Evolutionary conservation across 2,329 filamentous ascomycete genomes (phyloP).

Genomic region (Epichloe gansuensis): DNA sequence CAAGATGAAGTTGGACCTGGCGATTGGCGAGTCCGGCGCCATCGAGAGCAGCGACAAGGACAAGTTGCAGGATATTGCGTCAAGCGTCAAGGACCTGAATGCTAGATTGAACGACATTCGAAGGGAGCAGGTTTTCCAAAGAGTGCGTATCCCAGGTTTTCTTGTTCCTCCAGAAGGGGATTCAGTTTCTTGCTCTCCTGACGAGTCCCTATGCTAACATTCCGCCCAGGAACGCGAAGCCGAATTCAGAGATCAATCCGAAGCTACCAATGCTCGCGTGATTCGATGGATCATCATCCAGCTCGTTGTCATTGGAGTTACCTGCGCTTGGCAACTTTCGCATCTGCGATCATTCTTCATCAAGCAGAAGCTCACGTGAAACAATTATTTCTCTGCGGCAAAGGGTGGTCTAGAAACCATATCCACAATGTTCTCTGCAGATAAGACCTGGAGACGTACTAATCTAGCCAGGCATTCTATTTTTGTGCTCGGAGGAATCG

Average conservation of each 20-base stretch:
- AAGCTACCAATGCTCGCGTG: constrained; percentile 81
- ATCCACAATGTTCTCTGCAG: background rate
- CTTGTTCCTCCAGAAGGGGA: background rate
- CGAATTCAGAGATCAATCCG: constrained; percentile 96
- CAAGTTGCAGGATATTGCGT: constrained; percentile 82
- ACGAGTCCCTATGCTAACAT: background rate
- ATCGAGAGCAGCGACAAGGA: constrained; percentile 90
- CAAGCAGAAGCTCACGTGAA: constrained; percentile 93
- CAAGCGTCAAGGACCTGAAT: constrained; percentile 83
- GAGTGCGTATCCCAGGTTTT: constrained; percentile 42
- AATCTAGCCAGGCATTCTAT: too few relatives aligned
- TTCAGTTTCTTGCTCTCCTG: background rate
- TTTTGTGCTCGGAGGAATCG: background rate
- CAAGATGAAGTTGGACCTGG: constrained; percentile 76
- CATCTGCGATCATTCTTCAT: constrained; percentile 97
- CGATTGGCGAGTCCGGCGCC: constrained; percentile 85
- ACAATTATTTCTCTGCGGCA: background rate
- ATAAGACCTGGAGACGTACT: background rate
- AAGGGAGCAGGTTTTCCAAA: constrained; percentile 91
- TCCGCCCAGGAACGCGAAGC: constrained; percentile 73
- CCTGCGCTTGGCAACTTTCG: constrained; percentile 94
- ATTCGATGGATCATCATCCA: constrained; percentile 92
- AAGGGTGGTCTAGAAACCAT: background rate
- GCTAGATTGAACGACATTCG: constrained; percentile 75
- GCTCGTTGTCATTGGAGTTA: constrained; percentile 67